These are phyloP conservation scores for Geotrichum candidum DNA, from an alignment of 1,139 yeast genomes.

Conservation along the genomic window DNA sequence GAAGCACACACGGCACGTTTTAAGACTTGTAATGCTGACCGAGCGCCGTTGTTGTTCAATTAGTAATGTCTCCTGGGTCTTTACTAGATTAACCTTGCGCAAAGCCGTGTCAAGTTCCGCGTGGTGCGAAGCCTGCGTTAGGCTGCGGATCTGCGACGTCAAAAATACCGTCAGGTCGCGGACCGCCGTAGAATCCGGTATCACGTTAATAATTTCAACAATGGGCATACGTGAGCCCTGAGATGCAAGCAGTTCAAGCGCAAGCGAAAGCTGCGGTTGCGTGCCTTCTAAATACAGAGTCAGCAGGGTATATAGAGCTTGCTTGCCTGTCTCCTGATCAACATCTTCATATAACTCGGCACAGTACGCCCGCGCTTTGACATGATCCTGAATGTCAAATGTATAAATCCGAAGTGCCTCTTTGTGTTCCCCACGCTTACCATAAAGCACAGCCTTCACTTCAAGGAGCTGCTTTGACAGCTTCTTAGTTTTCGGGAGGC, in stretches of 20 bases:
- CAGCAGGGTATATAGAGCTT: constrained; percentile 35
- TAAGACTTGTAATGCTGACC: constrained; percentile 38
- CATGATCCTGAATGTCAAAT: constrained; percentile 52
- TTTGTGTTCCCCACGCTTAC: constrained; percentile 55
- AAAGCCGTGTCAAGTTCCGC: constrained; percentile 32
- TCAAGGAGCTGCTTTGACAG: constrained; percentile 27
- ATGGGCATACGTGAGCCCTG: constrained; percentile 56
- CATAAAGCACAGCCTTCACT: constrained; percentile 54
- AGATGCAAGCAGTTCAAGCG: constrained; percentile 41
- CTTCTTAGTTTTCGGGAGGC: constrained; percentile 24
- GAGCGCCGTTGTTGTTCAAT: constrained; percentile 35
- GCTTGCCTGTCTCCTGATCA: constrained; percentile 39
- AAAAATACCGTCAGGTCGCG: constrained; percentile 43
- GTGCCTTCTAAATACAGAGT: constrained; percentile 30
- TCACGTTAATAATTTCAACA: constrained; percentile 42
- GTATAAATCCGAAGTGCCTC: constrained; percentile 60
- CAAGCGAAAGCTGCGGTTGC: constrained; percentile 36
- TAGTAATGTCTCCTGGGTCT: constrained; percentile 37
- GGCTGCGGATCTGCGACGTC: constrained; percentile 42
- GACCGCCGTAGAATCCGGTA: constrained; percentile 50
- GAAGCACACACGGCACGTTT: constrained; percentile 55
- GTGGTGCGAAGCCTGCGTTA: constrained; percentile 29
- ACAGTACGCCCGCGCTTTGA: constrained; percentile 54
- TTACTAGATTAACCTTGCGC: constrained; percentile 37
- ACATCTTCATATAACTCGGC: constrained; percentile 42